Percentiles rank a stretch among this genome's conserved stretches.
phyloP scores from a whole-genome alignment of 2,329 filamentous ascomycete genomes.

The Colletotrichum theobromicola region DNA sequence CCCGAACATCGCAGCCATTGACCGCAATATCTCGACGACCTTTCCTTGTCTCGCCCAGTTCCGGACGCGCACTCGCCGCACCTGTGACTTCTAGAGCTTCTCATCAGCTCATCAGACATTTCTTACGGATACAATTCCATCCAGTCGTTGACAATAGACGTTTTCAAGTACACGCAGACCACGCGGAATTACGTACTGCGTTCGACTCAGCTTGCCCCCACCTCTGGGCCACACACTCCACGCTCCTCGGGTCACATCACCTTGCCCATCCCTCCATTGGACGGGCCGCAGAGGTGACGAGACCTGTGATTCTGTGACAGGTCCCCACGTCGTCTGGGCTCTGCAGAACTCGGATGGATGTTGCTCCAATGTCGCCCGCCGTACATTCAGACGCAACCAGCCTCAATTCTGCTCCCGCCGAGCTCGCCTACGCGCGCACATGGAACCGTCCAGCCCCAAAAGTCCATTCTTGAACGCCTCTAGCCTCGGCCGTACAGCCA shows the following conservation, averaged over 20 bases:
- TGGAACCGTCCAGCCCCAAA: neutral
- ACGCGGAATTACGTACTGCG: neutral
- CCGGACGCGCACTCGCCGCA: neutral
- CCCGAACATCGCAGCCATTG: neutral
- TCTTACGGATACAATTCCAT: neutral
- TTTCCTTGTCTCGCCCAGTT: neutral
- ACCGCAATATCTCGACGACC: neutral
- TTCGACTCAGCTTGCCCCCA: constrained; percentile 14
- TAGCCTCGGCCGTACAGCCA: neutral
- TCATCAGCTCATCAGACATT: neutral
- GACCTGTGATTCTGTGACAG: neutral
- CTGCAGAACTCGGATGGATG: neutral
- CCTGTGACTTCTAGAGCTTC: neutral
- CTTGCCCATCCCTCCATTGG: neutral
- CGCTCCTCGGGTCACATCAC: neutral
- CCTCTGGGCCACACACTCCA: neutral
- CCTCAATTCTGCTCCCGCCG: neutral
- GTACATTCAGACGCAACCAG: neutral
- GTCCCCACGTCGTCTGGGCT: neutral
- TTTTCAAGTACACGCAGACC: neutral
- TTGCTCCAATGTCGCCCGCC: neutral
- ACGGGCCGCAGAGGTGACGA: neutral
- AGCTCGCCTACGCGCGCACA: neutral
- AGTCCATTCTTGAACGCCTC: neutral
- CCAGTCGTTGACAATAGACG: neutral